phyloP scores from a whole-genome alignment of 2,329 filamentous ascomycete genomes.

The Fusarium euwallaceae region DNA sequence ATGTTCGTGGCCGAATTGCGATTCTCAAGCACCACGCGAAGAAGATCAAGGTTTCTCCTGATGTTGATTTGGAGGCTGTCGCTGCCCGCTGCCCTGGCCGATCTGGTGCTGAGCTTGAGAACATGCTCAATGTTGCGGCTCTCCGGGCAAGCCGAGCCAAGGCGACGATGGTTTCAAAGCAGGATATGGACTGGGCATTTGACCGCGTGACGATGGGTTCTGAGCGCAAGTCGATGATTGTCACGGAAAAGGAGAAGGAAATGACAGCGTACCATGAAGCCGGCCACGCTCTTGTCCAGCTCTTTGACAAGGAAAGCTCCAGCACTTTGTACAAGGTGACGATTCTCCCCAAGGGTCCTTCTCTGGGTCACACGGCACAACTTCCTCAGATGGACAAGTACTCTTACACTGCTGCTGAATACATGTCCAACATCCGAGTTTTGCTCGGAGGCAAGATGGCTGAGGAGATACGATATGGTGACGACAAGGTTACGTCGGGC shows the following conservation, averaged over 20 bases:
- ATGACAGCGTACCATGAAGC: constrained; percentile 98
- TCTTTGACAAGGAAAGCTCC: constrained; percentile 80
- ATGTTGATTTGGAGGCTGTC: constrained; percentile 87
- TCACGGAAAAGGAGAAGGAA: constrained; percentile 93
- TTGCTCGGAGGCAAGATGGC: constrained; percentile 89
- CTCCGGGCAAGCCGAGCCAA: constrained; percentile 93
- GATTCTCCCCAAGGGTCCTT: constrained; percentile 89
- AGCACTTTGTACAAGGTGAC: constrained; percentile 95
- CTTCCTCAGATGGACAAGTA: constrained; percentile 95
- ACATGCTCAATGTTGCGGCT: constrained; percentile 95
- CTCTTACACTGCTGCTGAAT: constrained; percentile 87
- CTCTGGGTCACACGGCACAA: constrained; percentile 88
- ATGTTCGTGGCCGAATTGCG: constrained; percentile 91
- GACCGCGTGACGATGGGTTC: constrained; percentile 98
- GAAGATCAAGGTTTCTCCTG: constrained; percentile 83
- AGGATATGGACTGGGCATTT: constrained; percentile 96
- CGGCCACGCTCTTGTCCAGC: constrained; percentile 90
- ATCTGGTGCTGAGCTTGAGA: constrained; percentile 95
- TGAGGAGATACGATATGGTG: constrained; percentile 91
- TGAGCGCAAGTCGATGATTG: constrained; percentile 89
- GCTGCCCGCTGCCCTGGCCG: constrained; percentile 91
- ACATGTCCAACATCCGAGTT: constrained; percentile 83
- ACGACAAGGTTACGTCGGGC: constrained; percentile 92
- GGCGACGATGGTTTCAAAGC: constrained; percentile 78
- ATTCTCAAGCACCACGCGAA: constrained; percentile 95